Evolutionary conservation across 2,329 filamentous ascomycete genomes (phyloP).

Genomic region (Ploettnerulaceae sp.): DNA sequence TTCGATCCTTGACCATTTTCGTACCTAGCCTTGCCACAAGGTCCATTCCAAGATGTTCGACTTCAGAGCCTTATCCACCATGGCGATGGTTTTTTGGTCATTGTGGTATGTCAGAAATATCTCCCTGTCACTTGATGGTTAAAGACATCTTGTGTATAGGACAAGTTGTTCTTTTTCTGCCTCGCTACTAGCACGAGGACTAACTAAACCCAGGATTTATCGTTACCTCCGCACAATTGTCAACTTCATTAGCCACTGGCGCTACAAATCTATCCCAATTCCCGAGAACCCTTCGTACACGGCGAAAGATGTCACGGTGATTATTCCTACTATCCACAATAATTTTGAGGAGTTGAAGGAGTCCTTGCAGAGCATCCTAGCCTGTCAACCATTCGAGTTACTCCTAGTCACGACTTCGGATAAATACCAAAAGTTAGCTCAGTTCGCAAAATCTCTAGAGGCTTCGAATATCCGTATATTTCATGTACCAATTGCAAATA

Average conservation of each 20-base stretch:
- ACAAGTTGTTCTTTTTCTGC: not conserved
- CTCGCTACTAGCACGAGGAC: not conserved
- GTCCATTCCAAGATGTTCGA: not conserved
- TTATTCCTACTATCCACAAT: slow-evolving; percentile 89
- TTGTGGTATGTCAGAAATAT: slow-evolving; percentile 23
- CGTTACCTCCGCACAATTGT: slow-evolving; percentile 82
- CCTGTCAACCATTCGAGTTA: slow-evolving; percentile 64
- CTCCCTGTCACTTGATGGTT: not conserved
- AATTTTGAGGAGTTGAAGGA: slow-evolving; percentile 77
- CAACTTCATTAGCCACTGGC: slow-evolving; percentile 81
- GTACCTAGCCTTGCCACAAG: not conserved
- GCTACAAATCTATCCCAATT: slow-evolving; percentile 78
- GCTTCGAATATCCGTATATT: slow-evolving; percentile 66
- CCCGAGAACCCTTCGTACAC: slow-evolving; percentile 64
- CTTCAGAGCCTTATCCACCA: not conserved
- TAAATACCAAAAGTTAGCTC: slow-evolving; percentile 64
- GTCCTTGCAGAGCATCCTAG: slow-evolving; percentile 73
- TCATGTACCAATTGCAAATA: slow-evolving; percentile 82
- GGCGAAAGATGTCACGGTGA: slow-evolving; percentile 83
- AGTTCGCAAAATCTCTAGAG: slow-evolving; percentile 57
- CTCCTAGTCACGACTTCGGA: slow-evolving; percentile 84
- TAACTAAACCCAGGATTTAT: slow-evolving; percentile 58
- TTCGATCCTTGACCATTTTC: not conserved
- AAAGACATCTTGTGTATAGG: too few relatives aligned
- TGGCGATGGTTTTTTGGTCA: slow-evolving; percentile 19